Conservation (phyloP, 345 rosid species). For the Hirschfeldia incana region DNA sequence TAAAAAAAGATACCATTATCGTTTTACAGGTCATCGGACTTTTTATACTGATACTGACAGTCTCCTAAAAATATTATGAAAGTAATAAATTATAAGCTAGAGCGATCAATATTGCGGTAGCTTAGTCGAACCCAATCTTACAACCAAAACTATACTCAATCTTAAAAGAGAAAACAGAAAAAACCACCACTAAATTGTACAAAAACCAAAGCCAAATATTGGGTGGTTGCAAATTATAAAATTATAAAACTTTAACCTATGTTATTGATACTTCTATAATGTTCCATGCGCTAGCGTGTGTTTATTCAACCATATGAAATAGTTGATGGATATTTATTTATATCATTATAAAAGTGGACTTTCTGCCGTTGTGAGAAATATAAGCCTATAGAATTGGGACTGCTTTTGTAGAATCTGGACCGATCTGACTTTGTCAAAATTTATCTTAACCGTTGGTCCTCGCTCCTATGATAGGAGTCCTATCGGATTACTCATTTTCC, state of each 20-base stretch:
- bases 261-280: neutral
- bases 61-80: neutral
- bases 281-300: slow-evolving; percentile 5
- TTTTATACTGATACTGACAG: neutral
- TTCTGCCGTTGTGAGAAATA: slow-evolving; percentile 13
- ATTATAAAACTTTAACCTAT: neutral
- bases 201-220: neutral
- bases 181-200: neutral
- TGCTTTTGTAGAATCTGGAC: slow-evolving; percentile 38
- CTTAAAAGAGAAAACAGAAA: neutral
- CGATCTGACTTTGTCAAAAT: slow-evolving; percentile 32
- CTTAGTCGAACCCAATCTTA: no score
- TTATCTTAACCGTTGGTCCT: slow-evolving; percentile 17
- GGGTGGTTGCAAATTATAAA: neutral
- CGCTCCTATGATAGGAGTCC: neutral
- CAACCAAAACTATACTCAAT: neutral
- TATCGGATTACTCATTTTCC: slow-evolving; percentile 21
- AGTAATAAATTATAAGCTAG: neutral
- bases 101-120: neutral
- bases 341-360: neutral
- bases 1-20: neutral
- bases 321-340: neutral
- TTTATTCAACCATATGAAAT: neutral
- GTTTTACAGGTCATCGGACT: neutral
- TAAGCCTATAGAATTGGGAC: slow-evolving; percentile 36